Percentiles rank a stretch among this genome's conserved stretches.
Evolutionary conservation across 1,284 basidiomycete genomes (phyloP).

Genomic region (Psilocybe mexicana): DNA sequence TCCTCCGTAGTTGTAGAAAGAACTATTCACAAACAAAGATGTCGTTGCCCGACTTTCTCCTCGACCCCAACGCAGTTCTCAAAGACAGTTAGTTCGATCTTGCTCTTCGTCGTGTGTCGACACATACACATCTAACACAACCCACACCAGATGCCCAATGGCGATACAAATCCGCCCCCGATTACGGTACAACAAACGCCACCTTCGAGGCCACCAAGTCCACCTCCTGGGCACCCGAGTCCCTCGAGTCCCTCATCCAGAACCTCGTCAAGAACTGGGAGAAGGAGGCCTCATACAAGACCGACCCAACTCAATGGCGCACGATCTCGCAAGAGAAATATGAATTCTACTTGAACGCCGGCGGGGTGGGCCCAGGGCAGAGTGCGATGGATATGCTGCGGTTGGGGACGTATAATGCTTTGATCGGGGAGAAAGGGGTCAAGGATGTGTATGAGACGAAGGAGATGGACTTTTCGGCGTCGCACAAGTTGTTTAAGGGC

Average conservation of each 20-base stretch:
- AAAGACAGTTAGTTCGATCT: not conserved
- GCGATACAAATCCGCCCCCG: constrained; percentile 9
- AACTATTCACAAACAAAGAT: no score
- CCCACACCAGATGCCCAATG: constrained; percentile 8
- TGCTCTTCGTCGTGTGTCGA: not conserved
- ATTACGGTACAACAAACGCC: constrained; percentile 6
- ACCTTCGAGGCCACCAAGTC: constrained; percentile 10
- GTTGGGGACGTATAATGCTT: constrained; percentile 11
- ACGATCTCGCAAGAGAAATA: constrained; percentile 14
- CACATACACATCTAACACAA: not conserved
- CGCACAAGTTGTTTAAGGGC: constrained; percentile 16
- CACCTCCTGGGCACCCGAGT: constrained; percentile 8
- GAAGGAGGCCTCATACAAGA: constrained; percentile 13
- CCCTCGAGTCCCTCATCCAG: constrained; percentile 11
- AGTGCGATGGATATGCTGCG: constrained; percentile 11
- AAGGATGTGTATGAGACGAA: constrained; percentile 10
- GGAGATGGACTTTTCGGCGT: constrained; percentile 10
- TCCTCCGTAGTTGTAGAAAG: no score
- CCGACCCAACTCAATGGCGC: constrained; percentile 11
- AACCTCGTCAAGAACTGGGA: constrained; percentile 19
- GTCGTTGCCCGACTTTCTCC: not conserved
- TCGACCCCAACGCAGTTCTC: constrained; percentile 1
- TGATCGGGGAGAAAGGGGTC: constrained; percentile 10
- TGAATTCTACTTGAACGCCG: constrained; percentile 11
- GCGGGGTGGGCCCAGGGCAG: constrained; percentile 3